phyloP scores from a whole-genome alignment of 2,329 filamentous ascomycete genomes.

The Microcyclospora pomicola region DNA sequence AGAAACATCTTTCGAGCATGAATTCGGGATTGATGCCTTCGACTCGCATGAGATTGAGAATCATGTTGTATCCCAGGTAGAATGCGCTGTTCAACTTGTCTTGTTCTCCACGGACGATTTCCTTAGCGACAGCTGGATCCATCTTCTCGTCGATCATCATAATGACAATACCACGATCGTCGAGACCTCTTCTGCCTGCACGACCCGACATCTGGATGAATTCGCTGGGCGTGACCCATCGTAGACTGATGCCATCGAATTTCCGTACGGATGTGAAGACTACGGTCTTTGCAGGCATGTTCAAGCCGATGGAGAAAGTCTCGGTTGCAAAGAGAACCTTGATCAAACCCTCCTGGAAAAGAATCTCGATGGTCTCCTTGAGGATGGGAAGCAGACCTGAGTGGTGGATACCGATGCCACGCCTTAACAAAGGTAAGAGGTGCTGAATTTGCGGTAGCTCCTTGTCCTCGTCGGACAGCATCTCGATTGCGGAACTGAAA shows the following conservation, averaged over 20 bases:
- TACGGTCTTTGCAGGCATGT: constrained; percentile 98
- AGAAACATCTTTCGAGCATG: constrained; percentile 97
- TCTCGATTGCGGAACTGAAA: constrained; percentile 84
- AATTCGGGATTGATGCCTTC: constrained; percentile 98
- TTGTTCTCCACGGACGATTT: constrained; percentile 90
- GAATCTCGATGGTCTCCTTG: constrained; percentile 96
- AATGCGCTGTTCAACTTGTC: constrained; percentile 97
- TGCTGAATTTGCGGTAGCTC: constrained; percentile 80
- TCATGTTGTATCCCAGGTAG: constrained; percentile 98
- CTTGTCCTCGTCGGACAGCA: constrained; percentile 81
- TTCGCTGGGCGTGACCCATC: constrained; percentile 85
- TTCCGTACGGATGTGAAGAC: constrained; percentile 97
- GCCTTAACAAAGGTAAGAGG: constrained; percentile 72
- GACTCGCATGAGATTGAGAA: constrained; percentile 90
- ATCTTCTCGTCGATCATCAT: constrained; percentile 99
- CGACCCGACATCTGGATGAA: constrained; percentile 99
- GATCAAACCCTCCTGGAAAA: constrained; percentile 95
- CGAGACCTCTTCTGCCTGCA: constrained; percentile 89
- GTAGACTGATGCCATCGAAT: constrained; percentile 68
- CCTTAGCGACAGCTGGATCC: constrained; percentile 84
- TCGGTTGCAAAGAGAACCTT: constrained; percentile 97
- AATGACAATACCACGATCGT: constrained; percentile 95
- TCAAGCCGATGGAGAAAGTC: constrained; percentile 95
- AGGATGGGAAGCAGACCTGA: constrained; percentile 88
- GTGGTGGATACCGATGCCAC: constrained; percentile 94